Conservation (phyloP, 1,284 basidiomycete genomes). For the Cronartium quercuum region DNA sequence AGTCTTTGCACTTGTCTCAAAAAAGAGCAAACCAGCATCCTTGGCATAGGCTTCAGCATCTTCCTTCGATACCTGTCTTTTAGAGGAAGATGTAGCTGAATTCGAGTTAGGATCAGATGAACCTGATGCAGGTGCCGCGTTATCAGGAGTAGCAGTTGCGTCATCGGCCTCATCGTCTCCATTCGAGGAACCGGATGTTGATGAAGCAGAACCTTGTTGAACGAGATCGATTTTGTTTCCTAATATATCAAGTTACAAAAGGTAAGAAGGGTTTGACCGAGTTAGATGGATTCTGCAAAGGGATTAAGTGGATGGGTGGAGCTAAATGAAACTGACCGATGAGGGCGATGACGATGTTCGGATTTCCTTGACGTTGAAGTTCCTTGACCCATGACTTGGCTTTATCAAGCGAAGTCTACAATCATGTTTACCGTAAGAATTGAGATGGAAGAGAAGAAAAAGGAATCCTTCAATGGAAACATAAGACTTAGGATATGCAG, state of each 20-base stretch:
- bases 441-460: not conserved
- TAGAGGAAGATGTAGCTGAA: conserved; percentile 61
- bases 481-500: not conserved
- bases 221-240: conserved; percentile 62
- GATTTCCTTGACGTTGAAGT: conserved; percentile 95
- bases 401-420: conserved; percentile 85
- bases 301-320: not conserved
- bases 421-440: not conserved
- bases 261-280: too few species aligned
- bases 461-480: not conserved
- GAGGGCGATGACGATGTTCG: conserved; percentile 96
- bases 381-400: conserved; percentile 99
- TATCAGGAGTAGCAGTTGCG: conserved; percentile 74
- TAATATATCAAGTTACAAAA: not conserved
- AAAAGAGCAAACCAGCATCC: conserved; percentile 87
- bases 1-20: conserved; percentile 97
- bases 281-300: not conserved
- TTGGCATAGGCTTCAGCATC: conserved; percentile 95
- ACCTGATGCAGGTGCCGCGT: conserved; percentile 41
- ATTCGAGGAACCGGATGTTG: conserved; percentile 51
- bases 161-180: conserved; percentile 74
- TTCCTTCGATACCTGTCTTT: conserved; percentile 76
- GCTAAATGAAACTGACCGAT: conserved; percentile 56
- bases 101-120: conserved; percentile 50
- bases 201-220: conserved; percentile 51